Percentiles rank a stretch among this genome's conserved stretches.
phyloP scores from a whole-genome alignment of 345 rosid species.

The Gossypium australe region DNA sequence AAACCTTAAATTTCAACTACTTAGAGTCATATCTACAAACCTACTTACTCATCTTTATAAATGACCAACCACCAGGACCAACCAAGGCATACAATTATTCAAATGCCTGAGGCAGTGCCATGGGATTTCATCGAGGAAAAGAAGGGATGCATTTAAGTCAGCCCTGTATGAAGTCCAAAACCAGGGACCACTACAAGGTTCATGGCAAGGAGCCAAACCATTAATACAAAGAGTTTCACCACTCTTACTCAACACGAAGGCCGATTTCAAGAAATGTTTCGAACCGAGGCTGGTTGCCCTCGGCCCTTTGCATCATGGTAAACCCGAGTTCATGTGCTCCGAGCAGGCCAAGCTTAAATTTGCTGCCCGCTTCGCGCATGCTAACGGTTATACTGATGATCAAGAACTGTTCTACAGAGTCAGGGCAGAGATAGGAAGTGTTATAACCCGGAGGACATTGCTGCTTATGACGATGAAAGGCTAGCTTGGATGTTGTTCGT shows the following conservation, averaged over 20 bases:
- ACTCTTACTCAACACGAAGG: background rate
- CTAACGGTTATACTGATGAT: background rate
- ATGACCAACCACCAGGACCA: no score
- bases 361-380: background rate
- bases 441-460: background rate
- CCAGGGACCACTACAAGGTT: no score
- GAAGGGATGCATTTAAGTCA: no score
- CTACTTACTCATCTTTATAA: no score
- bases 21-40: no score
- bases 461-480: background rate
- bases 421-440: background rate
- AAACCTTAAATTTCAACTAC: no score
- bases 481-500: constrained; percentile 10
- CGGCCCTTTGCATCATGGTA: constrained; percentile 19
- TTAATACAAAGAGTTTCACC: background rate
- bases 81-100: no score
- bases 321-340: background rate
- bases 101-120: no score
- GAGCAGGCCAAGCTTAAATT: constrained; percentile 9
- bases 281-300: constrained; percentile 17
- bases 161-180: no score
- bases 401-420: background rate
- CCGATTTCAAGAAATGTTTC: background rate
- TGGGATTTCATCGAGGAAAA: no score
- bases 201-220: no score